Percentiles rank a stretch among this genome's conserved stretches.
phyloP scores from a whole-genome alignment of 2,329 filamentous ascomycete genomes.

The Lasiodiplodia theobromae region DNA sequence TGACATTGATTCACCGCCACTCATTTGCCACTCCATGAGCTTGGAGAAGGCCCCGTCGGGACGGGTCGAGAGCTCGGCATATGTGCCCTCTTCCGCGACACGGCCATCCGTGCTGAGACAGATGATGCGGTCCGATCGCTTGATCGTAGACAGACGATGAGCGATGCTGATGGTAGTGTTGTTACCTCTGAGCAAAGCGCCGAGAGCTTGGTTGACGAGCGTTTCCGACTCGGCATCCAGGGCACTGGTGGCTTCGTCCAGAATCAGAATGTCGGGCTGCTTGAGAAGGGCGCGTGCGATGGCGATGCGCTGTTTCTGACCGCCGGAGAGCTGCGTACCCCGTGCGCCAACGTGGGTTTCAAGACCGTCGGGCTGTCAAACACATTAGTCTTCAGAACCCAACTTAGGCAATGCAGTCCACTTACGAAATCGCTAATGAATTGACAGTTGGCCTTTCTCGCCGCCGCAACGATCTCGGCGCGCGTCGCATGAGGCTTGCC shows the following conservation, averaged over 20 bases:
- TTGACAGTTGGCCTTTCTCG: conserved; percentile 90
- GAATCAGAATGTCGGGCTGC: conserved; percentile 92
- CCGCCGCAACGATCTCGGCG: conserved; percentile 83
- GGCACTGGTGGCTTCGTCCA: conserved; percentile 94
- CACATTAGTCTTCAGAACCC: conserved; percentile 32
- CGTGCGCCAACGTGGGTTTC: conserved; percentile 93
- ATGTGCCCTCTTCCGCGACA: conserved; percentile 90
- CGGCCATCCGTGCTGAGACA: conserved; percentile 85
- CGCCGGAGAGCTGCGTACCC: conserved; percentile 91
- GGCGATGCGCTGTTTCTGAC: conserved; percentile 97
- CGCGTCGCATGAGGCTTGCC: conserved; percentile 80
- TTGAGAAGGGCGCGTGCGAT: conserved; percentile 95
- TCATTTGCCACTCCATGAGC: conserved; percentile 99
- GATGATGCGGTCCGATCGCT: conserved; percentile 92
- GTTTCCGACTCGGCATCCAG: conserved; percentile 97
- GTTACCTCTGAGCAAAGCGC: conserved; percentile 78
- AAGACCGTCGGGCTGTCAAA: conserved; percentile 77
- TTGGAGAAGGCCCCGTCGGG: conserved; percentile 86
- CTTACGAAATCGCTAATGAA: conserved; percentile 92
- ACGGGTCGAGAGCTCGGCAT: conserved; percentile 75
- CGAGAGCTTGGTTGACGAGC: conserved; percentile 89
- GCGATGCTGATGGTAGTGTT: conserved; percentile 99
- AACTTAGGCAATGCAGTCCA: conserved; percentile 32
- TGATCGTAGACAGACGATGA: conserved; percentile 94
- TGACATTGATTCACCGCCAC: conserved; percentile 69